A percentile compares a stretch with the other conserved stretches of the same genome.
These are phyloP conservation scores for Bryoglossum gracile DNA, from an alignment of 495 filamentous ascomycete genomes.

Conservation along the genomic window DNA sequence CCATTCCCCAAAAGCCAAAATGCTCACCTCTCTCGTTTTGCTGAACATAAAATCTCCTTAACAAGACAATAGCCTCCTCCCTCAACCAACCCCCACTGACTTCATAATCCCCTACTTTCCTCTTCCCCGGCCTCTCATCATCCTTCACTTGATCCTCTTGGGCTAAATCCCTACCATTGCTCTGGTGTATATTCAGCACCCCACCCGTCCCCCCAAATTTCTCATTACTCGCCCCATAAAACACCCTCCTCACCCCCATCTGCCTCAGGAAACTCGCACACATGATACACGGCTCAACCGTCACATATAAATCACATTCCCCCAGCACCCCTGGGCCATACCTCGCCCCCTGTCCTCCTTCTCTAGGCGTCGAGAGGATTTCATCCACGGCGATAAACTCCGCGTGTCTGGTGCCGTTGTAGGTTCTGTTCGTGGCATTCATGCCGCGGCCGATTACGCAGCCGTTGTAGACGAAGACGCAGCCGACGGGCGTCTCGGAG, in stretches of 20 bases:
- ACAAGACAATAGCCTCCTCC: constrained; percentile 81
- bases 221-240: constrained; percentile 92
- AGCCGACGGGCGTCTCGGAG: constrained; percentile 93
- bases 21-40: constrained; percentile 72
- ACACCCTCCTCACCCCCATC: constrained; percentile 72
- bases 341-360: neutral
- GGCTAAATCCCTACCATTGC: constrained; percentile 19
- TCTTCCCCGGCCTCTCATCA: constrained; percentile 35
- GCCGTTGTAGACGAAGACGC: constrained; percentile 69
- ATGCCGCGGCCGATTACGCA: constrained; percentile 74
- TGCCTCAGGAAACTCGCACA: constrained; percentile 90
- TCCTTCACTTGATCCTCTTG: constrained; percentile 7
- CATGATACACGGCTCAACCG: constrained; percentile 97
- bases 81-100: constrained; percentile 76
- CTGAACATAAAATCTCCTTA: constrained; percentile 92
- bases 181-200: constrained; percentile 72
- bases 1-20: too few relatives aligned
- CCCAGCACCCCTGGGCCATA: constrained; percentile 46
- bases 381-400: constrained; percentile 82
- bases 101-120: constrained; percentile 63
- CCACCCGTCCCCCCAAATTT: constrained; percentile 94
- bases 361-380: constrained; percentile 28
- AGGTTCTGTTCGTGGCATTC: constrained; percentile 90
- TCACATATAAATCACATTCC: constrained; percentile 83
- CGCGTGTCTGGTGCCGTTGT: constrained; percentile 84